These are phyloP conservation scores for Smittium culicis DNA, from an alignment of 371 early-diverging fungal genomes.

Conservation along the genomic window DNA sequence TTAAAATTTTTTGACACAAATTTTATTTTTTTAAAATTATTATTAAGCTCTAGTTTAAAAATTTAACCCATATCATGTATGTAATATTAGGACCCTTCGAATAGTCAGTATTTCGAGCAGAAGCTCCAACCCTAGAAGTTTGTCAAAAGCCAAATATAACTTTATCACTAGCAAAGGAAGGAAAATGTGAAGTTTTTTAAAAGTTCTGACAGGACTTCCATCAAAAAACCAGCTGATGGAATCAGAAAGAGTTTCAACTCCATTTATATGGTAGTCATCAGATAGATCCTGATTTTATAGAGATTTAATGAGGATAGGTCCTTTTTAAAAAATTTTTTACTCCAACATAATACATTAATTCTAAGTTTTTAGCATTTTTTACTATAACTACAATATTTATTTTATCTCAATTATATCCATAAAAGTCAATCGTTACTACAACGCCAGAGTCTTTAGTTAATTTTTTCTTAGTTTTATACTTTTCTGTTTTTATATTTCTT, in stretches of 20 bases:
- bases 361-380: neutral
- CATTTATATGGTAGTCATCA: conserved; percentile 25
- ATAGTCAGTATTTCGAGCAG: neutral
- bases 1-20: too few species aligned
- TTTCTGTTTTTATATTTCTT: neutral
- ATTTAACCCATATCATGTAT: neutral
- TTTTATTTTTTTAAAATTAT: too few species aligned
- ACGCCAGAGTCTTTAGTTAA: neutral
- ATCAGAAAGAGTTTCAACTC: conserved; percentile 23
- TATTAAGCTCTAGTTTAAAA: neutral
- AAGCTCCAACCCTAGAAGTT: neutral
- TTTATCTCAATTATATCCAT: neutral
- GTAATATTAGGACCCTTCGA: neutral
- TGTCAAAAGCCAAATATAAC: conserved; percentile 28
- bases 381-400: neutral
- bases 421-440: neutral
- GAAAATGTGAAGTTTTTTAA: conserved; percentile 16
- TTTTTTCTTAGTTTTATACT: neutral
- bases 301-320: neutral
- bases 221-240: conserved; percentile 13
- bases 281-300: conserved; percentile 11
- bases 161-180: conserved; percentile 17
- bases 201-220: conserved; percentile 7
- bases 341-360: neutral
- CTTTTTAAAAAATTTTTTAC: neutral